These are phyloP conservation scores for Leccinum truebloodii DNA, from an alignment of 768 basidiomycete genomes.

Conservation along the genomic window DNA sequence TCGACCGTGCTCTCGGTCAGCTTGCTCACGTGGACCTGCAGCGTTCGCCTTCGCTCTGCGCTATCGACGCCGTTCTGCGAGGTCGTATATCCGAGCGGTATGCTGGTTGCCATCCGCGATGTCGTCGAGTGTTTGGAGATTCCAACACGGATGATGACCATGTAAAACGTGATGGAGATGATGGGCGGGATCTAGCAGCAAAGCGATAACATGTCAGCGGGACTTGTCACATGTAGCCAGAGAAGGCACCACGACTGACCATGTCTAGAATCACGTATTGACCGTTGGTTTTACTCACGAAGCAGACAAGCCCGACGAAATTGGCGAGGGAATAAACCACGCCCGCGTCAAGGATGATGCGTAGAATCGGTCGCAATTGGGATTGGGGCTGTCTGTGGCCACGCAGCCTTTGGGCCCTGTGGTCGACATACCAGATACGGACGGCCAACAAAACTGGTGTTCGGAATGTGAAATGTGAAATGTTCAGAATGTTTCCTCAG, in stretches of 20 bases:
- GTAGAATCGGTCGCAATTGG: neutral
- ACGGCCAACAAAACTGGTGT: neutral
- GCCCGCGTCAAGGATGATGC: slow-evolving; percentile 5
- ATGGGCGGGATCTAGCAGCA: slow-evolving; percentile 12
- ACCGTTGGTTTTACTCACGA: slow-evolving; percentile 1
- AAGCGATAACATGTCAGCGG: neutral
- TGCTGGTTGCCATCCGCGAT: neutral
- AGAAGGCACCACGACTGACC: neutral
- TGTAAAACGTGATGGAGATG: slow-evolving; percentile 19
- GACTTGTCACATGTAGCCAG: neutral
- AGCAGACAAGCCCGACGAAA: neutral
- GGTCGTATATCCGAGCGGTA: neutral
- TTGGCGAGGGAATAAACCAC: slow-evolving; percentile 5
- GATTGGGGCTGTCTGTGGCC: neutral
- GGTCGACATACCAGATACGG: neutral
- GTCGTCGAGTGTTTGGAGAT: neutral
- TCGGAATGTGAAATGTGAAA: neutral
- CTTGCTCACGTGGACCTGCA: neutral
- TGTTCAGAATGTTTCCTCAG: neutral
- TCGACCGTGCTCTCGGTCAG: neutral
- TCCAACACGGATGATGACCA: slow-evolving; percentile 17
- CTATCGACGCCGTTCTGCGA: too few species aligned
- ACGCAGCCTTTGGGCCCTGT: neutral
- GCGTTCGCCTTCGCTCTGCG: neutral
- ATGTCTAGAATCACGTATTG: slow-evolving; percentile 7